Evolutionary conservation across 805 yeast species (phyloP).

Genomic region (Hanseniaspora osmophila): DNA sequence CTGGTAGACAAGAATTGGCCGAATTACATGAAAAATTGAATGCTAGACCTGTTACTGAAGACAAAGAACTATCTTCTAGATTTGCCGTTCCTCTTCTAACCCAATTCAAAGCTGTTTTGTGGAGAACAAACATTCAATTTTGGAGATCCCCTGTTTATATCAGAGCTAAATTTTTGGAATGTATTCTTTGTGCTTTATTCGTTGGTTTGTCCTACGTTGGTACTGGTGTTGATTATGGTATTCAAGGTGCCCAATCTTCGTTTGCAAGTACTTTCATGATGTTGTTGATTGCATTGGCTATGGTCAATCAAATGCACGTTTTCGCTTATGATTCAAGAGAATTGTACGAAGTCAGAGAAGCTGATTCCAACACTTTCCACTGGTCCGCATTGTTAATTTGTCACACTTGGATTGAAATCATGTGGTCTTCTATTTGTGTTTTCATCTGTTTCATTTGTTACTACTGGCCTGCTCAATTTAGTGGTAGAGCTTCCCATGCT

Average conservation of each 20-base stretch:
- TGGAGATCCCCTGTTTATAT: slow-evolving; percentile 52
- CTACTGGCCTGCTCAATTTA: slow-evolving; percentile 35
- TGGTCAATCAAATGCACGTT: slow-evolving; percentile 52
- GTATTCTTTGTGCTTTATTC: slow-evolving; percentile 40
- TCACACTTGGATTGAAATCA: slow-evolving; percentile 31
- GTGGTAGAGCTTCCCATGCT: slow-evolving; percentile 31
- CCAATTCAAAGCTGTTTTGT: slow-evolving; percentile 32
- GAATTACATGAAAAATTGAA: slow-evolving; percentile 35
- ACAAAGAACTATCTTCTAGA: slow-evolving; percentile 25
- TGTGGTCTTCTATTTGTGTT: slow-evolving; percentile 33
- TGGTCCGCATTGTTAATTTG: slow-evolving; percentile 45
- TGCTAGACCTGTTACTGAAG: slow-evolving; percentile 19
- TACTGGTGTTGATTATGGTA: slow-evolving; percentile 35
- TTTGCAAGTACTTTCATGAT: slow-evolving; percentile 49
- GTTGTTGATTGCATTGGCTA: slow-evolving; percentile 34
- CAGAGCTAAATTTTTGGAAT: slow-evolving; percentile 42
- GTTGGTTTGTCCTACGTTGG: slow-evolving; percentile 58
- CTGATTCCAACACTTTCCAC: slow-evolving; percentile 56
- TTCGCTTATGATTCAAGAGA: slow-evolving; percentile 45
- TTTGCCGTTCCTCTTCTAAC: slow-evolving; percentile 31
- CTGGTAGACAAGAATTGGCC: slow-evolving; percentile 38
- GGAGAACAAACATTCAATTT: slow-evolving; percentile 44
- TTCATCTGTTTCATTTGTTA: slow-evolving; percentile 29
- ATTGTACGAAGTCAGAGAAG: slow-evolving; percentile 57
- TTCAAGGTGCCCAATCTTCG: slow-evolving; percentile 54